Percentiles rank a stretch among this genome's conserved stretches.
Conservation (phyloP, 1,139 yeast genomes). For the Candida sp. region DNA sequence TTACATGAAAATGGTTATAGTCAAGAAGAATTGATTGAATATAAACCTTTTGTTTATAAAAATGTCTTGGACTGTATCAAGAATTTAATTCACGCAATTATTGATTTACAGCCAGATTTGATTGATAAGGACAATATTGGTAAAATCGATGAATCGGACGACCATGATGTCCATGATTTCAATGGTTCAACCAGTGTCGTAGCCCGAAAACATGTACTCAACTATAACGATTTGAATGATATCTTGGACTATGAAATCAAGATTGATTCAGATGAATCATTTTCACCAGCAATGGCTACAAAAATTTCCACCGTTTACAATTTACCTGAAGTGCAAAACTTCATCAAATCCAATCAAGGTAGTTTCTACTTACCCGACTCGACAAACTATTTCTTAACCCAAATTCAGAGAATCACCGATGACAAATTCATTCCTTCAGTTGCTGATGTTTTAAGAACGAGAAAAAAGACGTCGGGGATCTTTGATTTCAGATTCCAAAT, state of each 20-base stretch:
- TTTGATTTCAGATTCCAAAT: constrained; percentile 78
- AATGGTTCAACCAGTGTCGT: constrained; percentile 10
- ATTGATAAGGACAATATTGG: constrained; percentile 26
- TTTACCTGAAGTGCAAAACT: constrained; percentile 51
- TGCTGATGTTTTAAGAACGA: constrained; percentile 77
- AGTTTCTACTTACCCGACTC: constrained; percentile 87
- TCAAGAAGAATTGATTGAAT: constrained; percentile 59
- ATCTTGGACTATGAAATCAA: constrained; percentile 49
- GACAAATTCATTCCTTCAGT: constrained; percentile 68
- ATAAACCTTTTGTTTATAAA: constrained; percentile 66
- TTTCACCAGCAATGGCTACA: constrained; percentile 42
- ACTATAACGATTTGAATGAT: constrained; percentile 41
- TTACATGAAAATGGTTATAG: constrained; percentile 70
- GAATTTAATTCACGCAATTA: constrained; percentile 54
- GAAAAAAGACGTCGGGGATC: constrained; percentile 92
- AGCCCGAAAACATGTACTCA: constrained; percentile 19
- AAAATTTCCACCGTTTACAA: constrained; percentile 52
- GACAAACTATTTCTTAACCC: constrained; percentile 74
- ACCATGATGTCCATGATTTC: constrained; percentile 11
- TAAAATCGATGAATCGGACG: constrained; percentile 6
- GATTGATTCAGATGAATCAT: constrained; percentile 43
- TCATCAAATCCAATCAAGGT: constrained; percentile 60
- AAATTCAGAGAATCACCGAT: constrained; percentile 58
- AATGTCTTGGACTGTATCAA: constrained; percentile 68
- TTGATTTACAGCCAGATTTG: constrained; percentile 47